phyloP scores from a whole-genome alignment of 2,329 filamentous ascomycete species.

The Myrmaecium sp. region DNA sequence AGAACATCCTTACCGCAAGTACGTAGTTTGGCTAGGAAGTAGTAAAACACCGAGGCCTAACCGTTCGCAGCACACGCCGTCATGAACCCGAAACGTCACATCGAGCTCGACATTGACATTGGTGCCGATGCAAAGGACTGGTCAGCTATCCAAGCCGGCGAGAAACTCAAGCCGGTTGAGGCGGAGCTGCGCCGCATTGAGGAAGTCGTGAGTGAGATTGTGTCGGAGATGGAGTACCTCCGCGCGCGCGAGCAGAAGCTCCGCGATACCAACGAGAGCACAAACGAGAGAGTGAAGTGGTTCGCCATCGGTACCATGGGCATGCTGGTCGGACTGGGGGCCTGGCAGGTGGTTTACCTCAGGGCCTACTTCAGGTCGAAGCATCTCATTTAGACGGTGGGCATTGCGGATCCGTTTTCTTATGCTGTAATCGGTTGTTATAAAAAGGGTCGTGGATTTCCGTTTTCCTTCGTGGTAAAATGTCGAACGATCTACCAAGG shows the following conservation, averaged over 20 bases:
- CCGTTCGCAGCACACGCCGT: conserved; percentile 15
- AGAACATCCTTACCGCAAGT: conserved; percentile 62
- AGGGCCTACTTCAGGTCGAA: conserved; percentile 70
- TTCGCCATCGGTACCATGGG: conserved; percentile 91
- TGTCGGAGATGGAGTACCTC: conserved; percentile 92
- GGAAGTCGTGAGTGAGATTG: conserved; percentile 77
- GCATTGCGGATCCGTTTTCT: conserved; percentile 3
- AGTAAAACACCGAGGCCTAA: conserved; percentile 1
- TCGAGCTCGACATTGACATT: conserved; percentile 92
- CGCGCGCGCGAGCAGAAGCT: conserved; percentile 81
- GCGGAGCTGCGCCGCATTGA: conserved; percentile 85
- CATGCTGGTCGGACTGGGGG: conserved; percentile 74
- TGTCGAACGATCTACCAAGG: conserved; percentile 1
- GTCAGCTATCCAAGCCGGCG: conserved; percentile 85
- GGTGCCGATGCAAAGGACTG: conserved; percentile 96
- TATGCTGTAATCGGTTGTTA: too few species aligned
- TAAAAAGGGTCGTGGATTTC: conserved; percentile 4
- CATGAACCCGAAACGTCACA: conserved; percentile 43
- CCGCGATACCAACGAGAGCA: conserved; percentile 97
- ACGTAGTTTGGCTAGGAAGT: conserved; percentile 22
- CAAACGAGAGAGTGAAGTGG: conserved; percentile 97
- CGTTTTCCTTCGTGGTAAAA: conserved; percentile 1
- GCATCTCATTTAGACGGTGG: conserved; percentile 30
- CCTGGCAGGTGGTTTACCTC: conserved; percentile 95
- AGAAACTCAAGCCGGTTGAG: conserved; percentile 96